Base-by-base conservation (phyloP, 441 rosid species). In the Populus hybrid region DNA sequence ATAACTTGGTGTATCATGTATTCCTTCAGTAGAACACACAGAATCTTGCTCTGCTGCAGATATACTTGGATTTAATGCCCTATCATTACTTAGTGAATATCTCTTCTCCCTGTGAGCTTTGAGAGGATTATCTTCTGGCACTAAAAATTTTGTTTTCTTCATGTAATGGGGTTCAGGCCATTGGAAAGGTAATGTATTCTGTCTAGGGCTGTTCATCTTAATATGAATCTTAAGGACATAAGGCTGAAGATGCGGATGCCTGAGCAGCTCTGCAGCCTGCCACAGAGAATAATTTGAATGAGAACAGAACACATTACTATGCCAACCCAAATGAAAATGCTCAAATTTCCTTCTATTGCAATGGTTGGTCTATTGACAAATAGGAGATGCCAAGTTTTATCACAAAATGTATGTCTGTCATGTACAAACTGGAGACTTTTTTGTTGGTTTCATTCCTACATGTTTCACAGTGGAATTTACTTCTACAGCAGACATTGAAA, bases 221-320 rank as follows among this genome's bases (percentile, higher is more conserved):
- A 85, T 86, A 76, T 91, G 91, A 86, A 91, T 78, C 86, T 93
- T 89, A 35, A 82, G 85, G 63, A 91, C 91, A 83, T 87, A 93
- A 24, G 97, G 91, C 79, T 93, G 92, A 76, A 96, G 98, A 83
- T 87, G 86, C 2, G 92, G 91, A 78, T 89, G 91, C 79, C 89
- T 84, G 42, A 96, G 96, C 81, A 94, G 90, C 83, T 91, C 98
- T 42, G 90, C 92, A 85, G 98, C 99, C 99, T 96, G 89, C 69
- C 78, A 76, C 53, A 72, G 70, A 69, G 67, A 42, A 69, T 14
- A 72, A 21, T 66, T 69, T n/a, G 72, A 78, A 26, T 53, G n/a
- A 80, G 76, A 74, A 36, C 38, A 79, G 71, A 71, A 18, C 69
- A 50, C 40, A 28, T 19, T 35, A 69, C 30, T 70, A 34, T 74